Evolutionary conservation across 2,329 filamentous ascomycete genomes (phyloP), one percentile per base, ranked within the genome.

Genomic region (Tricladium varicosporioides): DNA sequence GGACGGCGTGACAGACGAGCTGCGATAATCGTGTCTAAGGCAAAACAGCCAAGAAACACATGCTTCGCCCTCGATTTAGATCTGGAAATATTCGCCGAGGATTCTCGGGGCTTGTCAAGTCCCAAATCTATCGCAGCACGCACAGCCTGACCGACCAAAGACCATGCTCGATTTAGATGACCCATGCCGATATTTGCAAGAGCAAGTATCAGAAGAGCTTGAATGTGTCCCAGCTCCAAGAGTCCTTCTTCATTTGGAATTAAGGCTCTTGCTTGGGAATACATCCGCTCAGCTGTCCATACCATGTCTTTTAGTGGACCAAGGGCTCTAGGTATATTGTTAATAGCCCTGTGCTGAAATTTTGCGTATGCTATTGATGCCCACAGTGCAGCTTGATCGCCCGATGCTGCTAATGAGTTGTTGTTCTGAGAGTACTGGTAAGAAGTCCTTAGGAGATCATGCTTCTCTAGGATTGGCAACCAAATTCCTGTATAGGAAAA

Each of bases 401-500:
- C 69, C 55, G 56, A 50, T 2, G 44, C 44, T 16, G 42, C 50
- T 7, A 49, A 18, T 9, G 54, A 46, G 14, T 59, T 59, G 5
- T 56, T 56, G 16, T 54, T 62, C 31, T 65, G 67, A 9, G 65
- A 64, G 54, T 70, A 71, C 49, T 70, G 68, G 48, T 70, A 67
- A 7, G 67, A 70, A 1, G 63, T 65, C 33, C 66, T 60, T 15
- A 70, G 48, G 7, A 71, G 54, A 61, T 70, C 66, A 57, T 87
- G 81, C 60, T 85, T 87, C 61, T 91, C 85, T 10, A 87, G 76
- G 22, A 92, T 84, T 0, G 89, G 89, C 22, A 92, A 78, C 89
- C 89, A 92, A 53, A 81, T 84, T 68, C 92, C 87, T 0, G 86
- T 89, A 64, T 89, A 90, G 1, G 87, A 82, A 58, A 90, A 88